Base-by-base conservation (phyloP, 2,329 filamentous ascomycete species). In the Xylaria sp. region DNA sequence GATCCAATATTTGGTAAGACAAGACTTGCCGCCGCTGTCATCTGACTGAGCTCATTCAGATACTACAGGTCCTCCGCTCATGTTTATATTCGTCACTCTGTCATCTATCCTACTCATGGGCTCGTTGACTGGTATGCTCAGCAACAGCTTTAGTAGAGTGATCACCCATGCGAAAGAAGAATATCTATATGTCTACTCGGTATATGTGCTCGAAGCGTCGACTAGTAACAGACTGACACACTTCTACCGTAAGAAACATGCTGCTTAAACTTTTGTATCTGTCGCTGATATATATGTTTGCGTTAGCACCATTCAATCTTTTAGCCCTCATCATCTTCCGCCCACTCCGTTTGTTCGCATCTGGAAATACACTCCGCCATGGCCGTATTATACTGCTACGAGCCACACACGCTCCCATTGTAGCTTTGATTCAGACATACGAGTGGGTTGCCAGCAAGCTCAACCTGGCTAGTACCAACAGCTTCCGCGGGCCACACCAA, bases 71-170 rank as follows among this genome's bases (percentile, higher is more conserved):
- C 88, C 87, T 32, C 87, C 88, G 5, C 81, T 90, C 64, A 89
- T 90, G 87, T 85, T 94, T 71, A 84, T 94, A 58, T 95, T 95
- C 80, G 88, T 95, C 71, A 91, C 87, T 28, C 84, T 95, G 76
- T 93, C 91, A 52, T 92, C 92, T 67, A 93, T 95, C 74, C 84
- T 96, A 8, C 85, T 96, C 39, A 91, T 93, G 81, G 93, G 92
- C 59, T 92, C 91, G 23, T 82, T 94, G 72, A 94, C 93, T 46
- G 91, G 90, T 84, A 90, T 94, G 82, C 84, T 94, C 67, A 92
- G 90, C 76, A 94, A 93, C 82, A 92, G 89, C 77, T 90, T 94
- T 80, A 88, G 86, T 18, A 85, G 88, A 63, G 86, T 90, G 74
- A 90, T 90, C 74, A 84, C 84, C 59, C 88, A 90, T 73, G 88